Evolutionary conservation across 495 filamentous ascomycete species (phyloP).

Genomic region (Penicillium fimorum): DNA sequence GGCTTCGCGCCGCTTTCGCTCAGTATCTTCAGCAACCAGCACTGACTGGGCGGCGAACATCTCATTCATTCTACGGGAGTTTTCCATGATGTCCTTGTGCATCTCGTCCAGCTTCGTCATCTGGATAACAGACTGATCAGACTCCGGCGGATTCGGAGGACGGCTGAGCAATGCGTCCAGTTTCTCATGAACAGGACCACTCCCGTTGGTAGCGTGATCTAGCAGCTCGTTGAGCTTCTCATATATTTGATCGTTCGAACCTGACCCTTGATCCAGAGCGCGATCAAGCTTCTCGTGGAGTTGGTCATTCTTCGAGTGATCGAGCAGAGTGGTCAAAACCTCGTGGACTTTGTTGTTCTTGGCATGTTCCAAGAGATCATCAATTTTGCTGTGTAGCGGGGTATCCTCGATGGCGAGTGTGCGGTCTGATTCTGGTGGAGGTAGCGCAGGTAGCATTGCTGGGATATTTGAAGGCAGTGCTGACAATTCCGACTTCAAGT

Average conservation of each 20-base stretch:
- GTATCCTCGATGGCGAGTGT: slow-evolving; percentile 53
- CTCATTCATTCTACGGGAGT: slow-evolving; percentile 79
- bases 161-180: slow-evolving; percentile 39
- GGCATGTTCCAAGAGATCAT: slow-evolving; percentile 68
- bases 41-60: slow-evolving; percentile 80
- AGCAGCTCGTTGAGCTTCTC: slow-evolving; percentile 58
- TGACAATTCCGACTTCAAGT: slow-evolving; percentile 52
- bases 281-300: slow-evolving; percentile 45
- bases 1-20: slow-evolving; percentile 74
- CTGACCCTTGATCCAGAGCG: slow-evolving; percentile 60
- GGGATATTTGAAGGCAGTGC: slow-evolving; percentile 53
- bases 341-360: slow-evolving; percentile 62
- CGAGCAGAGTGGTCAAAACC: slow-evolving; percentile 78
- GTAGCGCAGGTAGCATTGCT: slow-evolving; percentile 45
- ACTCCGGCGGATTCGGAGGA: slow-evolving; percentile 27
- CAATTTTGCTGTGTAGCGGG: slow-evolving; percentile 77
- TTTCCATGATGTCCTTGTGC: slow-evolving; percentile 81
- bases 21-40: slow-evolving; percentile 73
- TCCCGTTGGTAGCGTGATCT: slow-evolving; percentile 47
- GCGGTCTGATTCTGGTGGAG: slow-evolving; percentile 43
- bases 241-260: slow-evolving; percentile 50
- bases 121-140: slow-evolving; percentile 51
- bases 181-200: slow-evolving; percentile 77
- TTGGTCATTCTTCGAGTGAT: slow-evolving; percentile 49
- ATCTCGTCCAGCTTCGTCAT: slow-evolving; percentile 83